Evolutionary conservation across 495 filamentous ascomycete genomes (phyloP).

Genomic region (Podospora bellae-mahoneyi): DNA sequence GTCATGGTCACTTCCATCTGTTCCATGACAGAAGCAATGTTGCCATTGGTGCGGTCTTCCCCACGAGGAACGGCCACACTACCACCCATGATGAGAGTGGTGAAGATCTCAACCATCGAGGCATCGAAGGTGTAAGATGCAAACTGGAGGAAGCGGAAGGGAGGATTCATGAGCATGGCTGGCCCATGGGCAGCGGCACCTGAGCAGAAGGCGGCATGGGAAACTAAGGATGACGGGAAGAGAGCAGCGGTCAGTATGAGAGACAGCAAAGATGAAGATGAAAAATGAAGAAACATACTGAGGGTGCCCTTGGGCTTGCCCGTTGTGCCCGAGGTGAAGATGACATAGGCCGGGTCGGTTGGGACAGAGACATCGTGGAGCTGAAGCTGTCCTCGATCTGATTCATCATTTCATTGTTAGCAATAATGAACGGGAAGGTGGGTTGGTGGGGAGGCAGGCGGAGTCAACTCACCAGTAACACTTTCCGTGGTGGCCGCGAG

Average conservation of each 20-base stretch:
- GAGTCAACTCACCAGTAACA: background rate
- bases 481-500: background rate
- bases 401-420: background rate
- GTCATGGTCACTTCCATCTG: slow-evolving; percentile 24
- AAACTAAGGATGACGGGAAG: slow-evolving; percentile 16
- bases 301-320: slow-evolving; percentile 52
- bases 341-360: slow-evolving; percentile 41
- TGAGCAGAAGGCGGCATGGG: slow-evolving; percentile 34
- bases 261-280: background rate
- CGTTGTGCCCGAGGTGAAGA: slow-evolving; percentile 61
- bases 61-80: slow-evolving; percentile 36
- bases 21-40: slow-evolving; percentile 32
- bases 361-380: slow-evolving; percentile 9
- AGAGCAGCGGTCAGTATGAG: background rate
- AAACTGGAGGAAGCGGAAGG: slow-evolving; percentile 54
- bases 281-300: slow-evolving; percentile 14
- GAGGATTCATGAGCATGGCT: slow-evolving; percentile 15
- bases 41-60: slow-evolving; percentile 27
- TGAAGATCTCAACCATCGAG: slow-evolving; percentile 53
- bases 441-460: too few species aligned
- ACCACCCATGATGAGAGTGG: slow-evolving; percentile 46
- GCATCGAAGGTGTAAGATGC: slow-evolving; percentile 61
- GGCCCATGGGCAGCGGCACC: slow-evolving; percentile 25
- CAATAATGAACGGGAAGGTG: background rate
- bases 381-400: background rate